Percentiles rank a stretch among this genome's conserved stretches.
Evolutionary conservation across 176 grass and related monocot species (phyloP).

Genomic region (Carex kokanica): DNA sequence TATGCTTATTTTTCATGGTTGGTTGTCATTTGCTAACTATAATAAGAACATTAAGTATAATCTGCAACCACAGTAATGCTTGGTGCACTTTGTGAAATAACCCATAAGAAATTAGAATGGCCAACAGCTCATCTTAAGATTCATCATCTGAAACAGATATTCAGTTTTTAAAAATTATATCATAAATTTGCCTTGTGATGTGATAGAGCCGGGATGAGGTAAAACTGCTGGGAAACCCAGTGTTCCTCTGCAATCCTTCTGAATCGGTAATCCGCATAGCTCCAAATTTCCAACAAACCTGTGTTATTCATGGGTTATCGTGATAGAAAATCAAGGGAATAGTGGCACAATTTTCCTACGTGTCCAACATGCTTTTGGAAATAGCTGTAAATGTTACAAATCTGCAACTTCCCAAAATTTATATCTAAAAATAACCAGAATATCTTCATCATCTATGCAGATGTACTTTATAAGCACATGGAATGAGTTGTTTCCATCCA

Average conservation of each 20-base stretch:
- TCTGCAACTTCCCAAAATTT: background rate
- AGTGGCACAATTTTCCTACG: background rate
- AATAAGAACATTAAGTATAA: background rate
- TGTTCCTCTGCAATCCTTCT: slow-evolving; percentile 66
- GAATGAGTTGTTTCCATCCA: background rate
- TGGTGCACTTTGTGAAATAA: background rate
- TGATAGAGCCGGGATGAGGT: slow-evolving; percentile 53
- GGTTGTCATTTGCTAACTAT: background rate
- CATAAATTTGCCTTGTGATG: slow-evolving; percentile 42
- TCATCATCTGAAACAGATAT: background rate
- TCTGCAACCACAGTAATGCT: background rate
- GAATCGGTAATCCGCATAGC: slow-evolving; percentile 75
- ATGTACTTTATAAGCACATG: background rate
- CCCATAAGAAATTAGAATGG: background rate
- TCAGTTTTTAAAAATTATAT: slow-evolving; percentile 3
- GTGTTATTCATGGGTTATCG: background rate
- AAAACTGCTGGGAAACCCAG: slow-evolving; percentile 91
- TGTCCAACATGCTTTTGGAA: background rate
- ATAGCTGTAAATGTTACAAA: background rate
- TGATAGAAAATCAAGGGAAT: background rate
- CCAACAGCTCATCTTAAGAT: background rate
- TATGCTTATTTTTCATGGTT: background rate
- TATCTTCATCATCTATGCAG: background rate
- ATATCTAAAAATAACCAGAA: background rate
- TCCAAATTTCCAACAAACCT: slow-evolving; percentile 99